Evolutionary conservation across 345 rosid species (phyloP).

Genomic region (Sisymbrium irio): DNA sequence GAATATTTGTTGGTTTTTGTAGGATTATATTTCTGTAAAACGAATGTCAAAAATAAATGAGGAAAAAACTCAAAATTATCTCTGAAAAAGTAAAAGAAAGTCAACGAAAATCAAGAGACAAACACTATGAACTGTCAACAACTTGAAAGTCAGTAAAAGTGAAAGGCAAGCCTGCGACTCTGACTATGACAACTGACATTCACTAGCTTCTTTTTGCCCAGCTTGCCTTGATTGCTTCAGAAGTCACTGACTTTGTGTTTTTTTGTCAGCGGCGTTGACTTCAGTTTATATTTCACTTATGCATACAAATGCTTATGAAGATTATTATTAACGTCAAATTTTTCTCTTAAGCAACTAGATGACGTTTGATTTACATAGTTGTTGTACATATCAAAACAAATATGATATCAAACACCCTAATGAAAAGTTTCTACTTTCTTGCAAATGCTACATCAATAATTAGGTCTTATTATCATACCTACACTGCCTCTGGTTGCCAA

Average conservation of each 20-base stretch:
- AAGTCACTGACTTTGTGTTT: neutral
- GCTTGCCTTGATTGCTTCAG: neutral
- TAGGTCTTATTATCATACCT: neutral
- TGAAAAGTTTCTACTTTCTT: neutral
- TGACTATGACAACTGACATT: neutral
- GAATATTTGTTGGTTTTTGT: neutral
- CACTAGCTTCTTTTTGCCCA: constrained; percentile 1
- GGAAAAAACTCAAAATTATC: neutral
- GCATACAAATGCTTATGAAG: neutral
- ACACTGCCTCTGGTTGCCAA: neutral
- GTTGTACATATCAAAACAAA: neutral
- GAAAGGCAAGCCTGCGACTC: neutral
- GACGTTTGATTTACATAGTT: neutral
- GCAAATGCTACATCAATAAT: neutral
- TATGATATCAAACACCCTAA: neutral
- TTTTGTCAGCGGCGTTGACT: constrained; percentile 5
- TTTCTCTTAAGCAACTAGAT: neutral
- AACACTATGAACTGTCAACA: constrained; percentile 4
- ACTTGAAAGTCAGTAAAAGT: constrained; percentile 17
- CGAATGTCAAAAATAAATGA: neutral
- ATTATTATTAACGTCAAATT: neutral
- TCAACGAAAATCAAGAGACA: constrained; percentile 8
- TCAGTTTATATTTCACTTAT: neutral
- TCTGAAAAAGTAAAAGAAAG: neutral
- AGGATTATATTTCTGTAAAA: neutral